Conservation (phyloP, 495 filamentous ascomycete genomes). For the Aspergillus heteromorphus region DNA sequence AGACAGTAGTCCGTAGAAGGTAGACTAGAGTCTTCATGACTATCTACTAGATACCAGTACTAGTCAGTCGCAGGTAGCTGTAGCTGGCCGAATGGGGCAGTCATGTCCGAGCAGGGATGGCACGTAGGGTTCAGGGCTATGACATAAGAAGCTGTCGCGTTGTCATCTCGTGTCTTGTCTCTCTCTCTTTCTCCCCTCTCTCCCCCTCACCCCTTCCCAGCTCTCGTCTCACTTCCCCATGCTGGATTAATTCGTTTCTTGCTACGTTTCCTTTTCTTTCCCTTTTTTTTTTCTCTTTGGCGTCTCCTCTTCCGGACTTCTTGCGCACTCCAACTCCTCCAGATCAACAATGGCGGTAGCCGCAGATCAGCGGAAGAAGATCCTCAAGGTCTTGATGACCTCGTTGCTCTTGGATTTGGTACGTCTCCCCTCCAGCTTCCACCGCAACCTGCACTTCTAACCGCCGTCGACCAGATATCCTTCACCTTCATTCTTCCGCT, state of each 20-base stretch:
- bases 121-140: constrained; percentile 11
- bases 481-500: constrained; percentile 98
- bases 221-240: background rate
- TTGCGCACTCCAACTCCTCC: constrained; percentile 2
- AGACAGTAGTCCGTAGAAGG: background rate
- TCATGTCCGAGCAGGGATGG: background rate
- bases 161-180: background rate
- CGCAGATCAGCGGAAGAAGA: constrained; percentile 61
- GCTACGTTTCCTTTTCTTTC: constrained; percentile 9
- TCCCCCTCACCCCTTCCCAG: background rate
- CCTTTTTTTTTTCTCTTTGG: background rate
- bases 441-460: constrained; percentile 1
- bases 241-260: constrained; percentile 3
- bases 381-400: constrained; percentile 73
- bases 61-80: background rate
- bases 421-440: constrained; percentile 7
- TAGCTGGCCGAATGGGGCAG: background rate
- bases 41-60: too few relatives aligned
- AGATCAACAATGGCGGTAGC: constrained; percentile 32
- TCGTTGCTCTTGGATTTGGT: constrained; percentile 69
- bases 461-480: constrained; percentile 51
- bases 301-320: constrained; percentile 1
- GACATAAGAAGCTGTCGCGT: constrained; percentile 6
- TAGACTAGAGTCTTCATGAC: background rate
- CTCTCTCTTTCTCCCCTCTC: background rate